Evolutionary conservation across 1,284 basidiomycete species (phyloP).

Genomic region (Prillingera fragicola): DNA sequence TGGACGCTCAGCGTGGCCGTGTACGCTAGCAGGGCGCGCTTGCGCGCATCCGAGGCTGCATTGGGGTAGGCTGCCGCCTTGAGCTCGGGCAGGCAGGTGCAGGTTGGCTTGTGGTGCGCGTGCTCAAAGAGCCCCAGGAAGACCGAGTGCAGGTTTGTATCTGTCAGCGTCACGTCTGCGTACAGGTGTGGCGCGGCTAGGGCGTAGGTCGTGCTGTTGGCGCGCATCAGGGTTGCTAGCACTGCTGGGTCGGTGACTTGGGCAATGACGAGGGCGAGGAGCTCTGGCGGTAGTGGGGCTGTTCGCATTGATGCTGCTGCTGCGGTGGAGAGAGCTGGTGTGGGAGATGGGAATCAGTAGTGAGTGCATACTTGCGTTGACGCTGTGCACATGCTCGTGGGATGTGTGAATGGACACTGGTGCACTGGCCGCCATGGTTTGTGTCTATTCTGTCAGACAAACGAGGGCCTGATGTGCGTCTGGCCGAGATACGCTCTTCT

Average conservation of each 20-base stretch:
- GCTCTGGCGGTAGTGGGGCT: slow-evolving; percentile 1
- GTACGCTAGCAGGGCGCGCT: slow-evolving; percentile 7
- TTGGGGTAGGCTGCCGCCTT: too few species aligned
- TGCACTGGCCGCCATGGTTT: too few species aligned
- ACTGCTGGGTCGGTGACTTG: slow-evolving; percentile 1
- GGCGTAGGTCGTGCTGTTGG: slow-evolving; percentile 5
- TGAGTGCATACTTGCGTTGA: too few species aligned
- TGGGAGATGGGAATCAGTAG: too few species aligned
- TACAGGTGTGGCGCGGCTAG: slow-evolving; percentile 10
- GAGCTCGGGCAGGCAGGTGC: too few species aligned
- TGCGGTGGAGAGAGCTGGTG: too few species aligned
- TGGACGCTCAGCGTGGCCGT: slow-evolving; percentile 1
- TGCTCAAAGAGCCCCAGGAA: background rate
- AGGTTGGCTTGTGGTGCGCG: background rate
- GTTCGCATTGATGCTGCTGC: background rate
- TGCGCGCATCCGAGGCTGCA: slow-evolving; percentile 3
- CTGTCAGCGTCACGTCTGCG: slow-evolving; percentile 7
- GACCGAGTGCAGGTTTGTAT: slow-evolving; percentile 2
- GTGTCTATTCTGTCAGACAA: too few species aligned
- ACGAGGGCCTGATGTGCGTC: too few species aligned
- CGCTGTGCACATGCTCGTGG: too few species aligned
- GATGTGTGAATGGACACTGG: too few species aligned
- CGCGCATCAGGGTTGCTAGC: slow-evolving; percentile 5
- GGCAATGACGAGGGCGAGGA: slow-evolving; percentile 7
- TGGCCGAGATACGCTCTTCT: too few species aligned